A percentile compares a stretch with the other conserved stretches of the same genome.
These are phyloP conservation scores for Leccinellum luteum DNA, from an alignment of 768 basidiomycete species.

Conservation along the genomic window DNA sequence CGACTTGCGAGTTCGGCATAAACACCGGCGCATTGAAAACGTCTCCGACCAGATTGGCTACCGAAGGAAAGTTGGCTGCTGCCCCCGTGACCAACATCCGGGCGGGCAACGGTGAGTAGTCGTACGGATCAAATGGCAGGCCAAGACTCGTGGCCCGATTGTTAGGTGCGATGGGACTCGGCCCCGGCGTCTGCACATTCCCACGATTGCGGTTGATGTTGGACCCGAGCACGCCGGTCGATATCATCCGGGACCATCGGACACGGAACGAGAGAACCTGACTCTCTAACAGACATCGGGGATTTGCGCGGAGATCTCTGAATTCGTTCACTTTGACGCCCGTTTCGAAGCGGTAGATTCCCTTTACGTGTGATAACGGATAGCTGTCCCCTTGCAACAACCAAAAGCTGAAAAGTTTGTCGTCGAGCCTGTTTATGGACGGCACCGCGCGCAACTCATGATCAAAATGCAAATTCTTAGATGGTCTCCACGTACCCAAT, in stretches of 20 bases:
- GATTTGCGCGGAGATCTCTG: slow-evolving; percentile 85
- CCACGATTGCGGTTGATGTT: slow-evolving; percentile 30
- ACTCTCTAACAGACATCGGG: slow-evolving; percentile 79
- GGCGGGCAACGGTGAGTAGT: slow-evolving; percentile 59
- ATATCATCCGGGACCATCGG: slow-evolving; percentile 72
- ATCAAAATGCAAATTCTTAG: neutral
- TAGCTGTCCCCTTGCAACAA: slow-evolving; percentile 75
- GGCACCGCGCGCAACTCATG: neutral
- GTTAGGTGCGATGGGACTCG: slow-evolving; percentile 24
- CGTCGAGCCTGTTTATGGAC: slow-evolving; percentile 60
- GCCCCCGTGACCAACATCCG: slow-evolving; percentile 74
- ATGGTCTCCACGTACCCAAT: slow-evolving; percentile 60
- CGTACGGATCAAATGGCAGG: slow-evolving; percentile 77
- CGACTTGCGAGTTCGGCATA: slow-evolving; percentile 71
- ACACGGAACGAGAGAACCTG: slow-evolving; percentile 81
- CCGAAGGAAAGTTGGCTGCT: slow-evolving; percentile 80
- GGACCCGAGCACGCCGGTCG: slow-evolving; percentile 63
- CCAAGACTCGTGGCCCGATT: slow-evolving; percentile 46
- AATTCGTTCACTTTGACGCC: slow-evolving; percentile 88
- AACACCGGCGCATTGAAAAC: slow-evolving; percentile 81
- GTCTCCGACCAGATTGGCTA: slow-evolving; percentile 77
- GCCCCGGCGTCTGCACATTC: slow-evolving; percentile 30
- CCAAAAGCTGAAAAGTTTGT: slow-evolving; percentile 91
- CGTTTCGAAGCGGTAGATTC: slow-evolving; percentile 84
- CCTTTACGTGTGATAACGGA: slow-evolving; percentile 77